Conservation (phyloP, 2,329 filamentous ascomycete genomes). For the Corynespora cassiicola region DNA sequence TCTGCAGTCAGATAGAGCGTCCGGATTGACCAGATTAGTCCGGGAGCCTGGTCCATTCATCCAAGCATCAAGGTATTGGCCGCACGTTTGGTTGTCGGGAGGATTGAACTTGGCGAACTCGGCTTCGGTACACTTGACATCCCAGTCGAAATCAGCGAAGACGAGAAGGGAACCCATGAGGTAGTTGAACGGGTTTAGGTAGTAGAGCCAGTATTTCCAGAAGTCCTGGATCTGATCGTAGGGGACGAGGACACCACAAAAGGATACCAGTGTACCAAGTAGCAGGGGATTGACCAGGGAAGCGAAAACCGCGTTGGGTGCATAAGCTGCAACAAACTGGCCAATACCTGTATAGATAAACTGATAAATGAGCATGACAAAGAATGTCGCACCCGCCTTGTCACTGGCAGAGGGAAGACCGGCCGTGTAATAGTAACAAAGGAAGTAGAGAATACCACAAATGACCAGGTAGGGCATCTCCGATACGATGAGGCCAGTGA, state of each 20-base stretch:
- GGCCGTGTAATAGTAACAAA: slow-evolving; percentile 69
- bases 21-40: slow-evolving; percentile 65
- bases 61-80: slow-evolving; percentile 63
- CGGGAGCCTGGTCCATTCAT: slow-evolving; percentile 52
- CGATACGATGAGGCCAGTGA: slow-evolving; percentile 71
- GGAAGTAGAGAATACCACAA: slow-evolving; percentile 66
- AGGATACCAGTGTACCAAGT: slow-evolving; percentile 26
- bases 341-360: slow-evolving; percentile 65
- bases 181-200: slow-evolving; percentile 52
- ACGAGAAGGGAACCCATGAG: slow-evolving; percentile 49
- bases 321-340: slow-evolving; percentile 60
- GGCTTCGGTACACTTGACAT: slow-evolving; percentile 42
- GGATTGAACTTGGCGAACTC: slow-evolving; percentile 56
- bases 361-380: slow-evolving; percentile 66
- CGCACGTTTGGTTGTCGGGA: slow-evolving; percentile 61
- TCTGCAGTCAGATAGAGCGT: slow-evolving; percentile 61
- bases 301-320: slow-evolving; percentile 53
- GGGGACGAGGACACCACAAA: slow-evolving; percentile 65
- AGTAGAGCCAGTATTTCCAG: slow-evolving; percentile 63
- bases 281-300: slow-evolving; percentile 58
- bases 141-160: slow-evolving; percentile 50
- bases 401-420: slow-evolving; percentile 44
- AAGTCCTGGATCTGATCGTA: slow-evolving; percentile 70
- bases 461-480: slow-evolving; percentile 72
- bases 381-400: slow-evolving; percentile 60